Conservation (phyloP, 768 basidiomycete species). For the Mycena sanguinolenta region DNA sequence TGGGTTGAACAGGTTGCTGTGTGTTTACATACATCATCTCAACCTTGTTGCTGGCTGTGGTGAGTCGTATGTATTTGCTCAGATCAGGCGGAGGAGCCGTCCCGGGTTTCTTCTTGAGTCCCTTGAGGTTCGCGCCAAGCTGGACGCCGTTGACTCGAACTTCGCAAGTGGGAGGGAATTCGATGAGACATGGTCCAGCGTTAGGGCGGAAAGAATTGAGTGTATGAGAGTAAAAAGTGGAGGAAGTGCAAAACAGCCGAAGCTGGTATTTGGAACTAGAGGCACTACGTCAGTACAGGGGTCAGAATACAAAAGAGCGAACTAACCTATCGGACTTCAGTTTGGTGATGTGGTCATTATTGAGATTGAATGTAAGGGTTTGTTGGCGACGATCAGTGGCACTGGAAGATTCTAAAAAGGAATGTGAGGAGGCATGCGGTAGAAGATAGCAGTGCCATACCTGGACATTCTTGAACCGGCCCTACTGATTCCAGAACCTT, state of each 20-base stretch:
- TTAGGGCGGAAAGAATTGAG: constrained; percentile 66
- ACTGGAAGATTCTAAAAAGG: constrained; percentile 75
- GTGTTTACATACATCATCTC: constrained; percentile 95
- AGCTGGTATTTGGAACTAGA: constrained; percentile 80
- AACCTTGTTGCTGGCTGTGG: constrained; percentile 69
- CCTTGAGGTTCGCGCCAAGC: constrained; percentile 84
- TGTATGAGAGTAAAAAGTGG: constrained; percentile 71
- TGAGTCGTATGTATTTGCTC: constrained; percentile 56
- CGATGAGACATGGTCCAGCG: constrained; percentile 76
- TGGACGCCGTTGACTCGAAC: constrained; percentile 84
- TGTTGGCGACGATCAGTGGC: constrained; percentile 83
- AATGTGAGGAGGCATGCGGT: not conserved
- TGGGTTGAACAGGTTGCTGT: constrained; percentile 78
- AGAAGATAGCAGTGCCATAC: constrained; percentile 53
- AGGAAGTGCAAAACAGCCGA: constrained; percentile 91
- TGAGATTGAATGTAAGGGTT: constrained; percentile 73
- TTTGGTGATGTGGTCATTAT: constrained; percentile 71
- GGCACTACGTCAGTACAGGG: constrained; percentile 22
- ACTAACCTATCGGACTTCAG: constrained; percentile 69
- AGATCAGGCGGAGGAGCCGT: constrained; percentile 92
- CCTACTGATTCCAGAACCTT: constrained; percentile 76
- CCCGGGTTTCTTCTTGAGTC: constrained; percentile 95
- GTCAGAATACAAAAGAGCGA: constrained; percentile 10
- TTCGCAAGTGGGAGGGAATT: constrained; percentile 94
- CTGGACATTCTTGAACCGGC: constrained; percentile 80